Evolutionary conservation across 805 yeast species (phyloP), one percentile per base, ranked within the genome.

Genomic region (Starmerella asiatica): DNA sequence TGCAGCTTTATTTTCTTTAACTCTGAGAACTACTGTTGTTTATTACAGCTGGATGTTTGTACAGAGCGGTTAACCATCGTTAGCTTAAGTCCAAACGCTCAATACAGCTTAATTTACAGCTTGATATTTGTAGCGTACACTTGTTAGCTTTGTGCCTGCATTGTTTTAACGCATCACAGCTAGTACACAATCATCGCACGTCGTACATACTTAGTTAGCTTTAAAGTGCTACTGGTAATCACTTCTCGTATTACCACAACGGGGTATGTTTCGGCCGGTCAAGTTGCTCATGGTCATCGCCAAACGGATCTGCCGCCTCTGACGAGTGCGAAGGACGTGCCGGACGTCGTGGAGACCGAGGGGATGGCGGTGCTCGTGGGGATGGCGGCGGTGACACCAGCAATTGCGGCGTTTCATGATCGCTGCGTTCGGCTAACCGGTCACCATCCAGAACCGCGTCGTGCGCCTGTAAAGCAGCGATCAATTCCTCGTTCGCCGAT

Each of bases 401-500:
- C 73, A 34, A 60, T 60, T 23, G 59, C 64, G 27, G 54, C 54
- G 23, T 62, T 69, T 11, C 65, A 39, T 49, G 73, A 59, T 58
- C 35, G 34, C 40, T 36, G 29, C 29, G 45, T 18, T 29, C 34
- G 21, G 21, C 36, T 3, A 45, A 34, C 6, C 26, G 34, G 33
- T 21, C 40, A 21, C 39, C 38, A 29, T 39, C 35, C 7, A 36
- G 18, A 4, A 43, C 50, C 12, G 69, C 68, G 43, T 86, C 94
- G 56, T 74, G 86, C 38, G 65, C 60, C 50, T 75, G 73, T 51
- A 91, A 68, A 0, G 85, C 78, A 3, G 64, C 63, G 5, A 91
- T 93, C 45, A 91, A 68, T 56, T 83, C 86, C 52, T 91, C 98
- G 56, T 91, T 91, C 33, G 95, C 93, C 50, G 74, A 78, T 42